Evolutionary conservation across 495 filamentous ascomycete species (phyloP), one percentile per base, ranked within the genome.

Genomic region (Hypomontagnella monticulosa): DNA sequence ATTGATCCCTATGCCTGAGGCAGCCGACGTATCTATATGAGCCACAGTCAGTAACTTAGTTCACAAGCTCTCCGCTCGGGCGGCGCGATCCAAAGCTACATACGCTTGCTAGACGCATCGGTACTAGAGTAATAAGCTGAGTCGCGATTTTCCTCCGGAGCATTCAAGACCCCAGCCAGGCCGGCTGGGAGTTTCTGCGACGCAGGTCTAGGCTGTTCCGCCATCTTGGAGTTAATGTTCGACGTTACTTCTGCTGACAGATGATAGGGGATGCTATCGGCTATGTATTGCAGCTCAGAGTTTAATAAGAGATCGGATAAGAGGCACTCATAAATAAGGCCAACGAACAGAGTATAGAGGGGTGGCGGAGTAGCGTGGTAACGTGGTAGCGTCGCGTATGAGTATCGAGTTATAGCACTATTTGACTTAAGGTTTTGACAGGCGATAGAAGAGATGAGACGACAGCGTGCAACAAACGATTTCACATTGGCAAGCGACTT

Each of bases 101-200:
- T 62, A 86, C 83, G 83, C 70, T 86, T 86, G 75, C 82, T 84
- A 4, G 81, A 81, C 33, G 78, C 77, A 71, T 82, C 83, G n/a
- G 78, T 81, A 37, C 77, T 80, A 18, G 81, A 84, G 52, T 75
- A 85, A 54, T 85, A 86, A 9, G 82, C 83, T 33, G 82, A 84
- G 67, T 86, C 83, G 16, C 83, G 75, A 53, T 83, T 69, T 5
- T 84, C 81, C 15, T 83, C 79, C 1, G 82, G 78, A 20, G 76
- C 63, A 58, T 84, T 85, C 27, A 85, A 69, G 10, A 85, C 77
- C 7, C 76, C 77, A 7, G 80, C 79, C 50, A 85, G 64, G 12
- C 76, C 80, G 4, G 76, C 71, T 36, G 83, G 82, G 41, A 82
- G 70, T 65, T 83, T 84, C 67, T 83, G 82, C 43, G 76, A 76